Evolutionary conservation across 2,329 filamentous ascomycete species (phyloP).

Genomic region (Fusarium hainanense): DNA sequence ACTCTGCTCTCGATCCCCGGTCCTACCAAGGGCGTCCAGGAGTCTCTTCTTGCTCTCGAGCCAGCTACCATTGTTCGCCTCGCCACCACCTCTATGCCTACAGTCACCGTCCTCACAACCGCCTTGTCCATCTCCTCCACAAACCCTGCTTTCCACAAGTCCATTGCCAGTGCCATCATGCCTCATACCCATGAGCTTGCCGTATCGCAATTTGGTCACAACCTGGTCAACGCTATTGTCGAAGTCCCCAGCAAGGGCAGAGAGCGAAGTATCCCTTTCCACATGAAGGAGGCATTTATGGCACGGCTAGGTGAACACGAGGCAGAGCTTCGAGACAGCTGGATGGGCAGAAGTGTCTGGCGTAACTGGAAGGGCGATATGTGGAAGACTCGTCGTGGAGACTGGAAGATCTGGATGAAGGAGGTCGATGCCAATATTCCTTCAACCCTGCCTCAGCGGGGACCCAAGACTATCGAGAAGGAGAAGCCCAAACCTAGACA

Average conservation of each 20-base stretch:
- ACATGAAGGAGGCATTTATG: constrained; percentile 68
- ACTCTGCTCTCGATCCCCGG: constrained; percentile 81
- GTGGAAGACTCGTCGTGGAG: constrained; percentile 63
- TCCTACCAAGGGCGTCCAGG: constrained; percentile 77
- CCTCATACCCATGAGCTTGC: constrained; percentile 61
- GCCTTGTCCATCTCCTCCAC: constrained; percentile 61
- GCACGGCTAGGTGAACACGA: constrained; percentile 60
- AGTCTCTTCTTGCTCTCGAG: constrained; percentile 71
- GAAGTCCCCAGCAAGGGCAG: constrained; percentile 61
- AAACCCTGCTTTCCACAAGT: constrained; percentile 67
- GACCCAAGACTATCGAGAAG: constrained; percentile 21
- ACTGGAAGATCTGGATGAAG: constrained; percentile 69
- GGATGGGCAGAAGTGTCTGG: constrained; percentile 68
- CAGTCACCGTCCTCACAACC: constrained; percentile 62
- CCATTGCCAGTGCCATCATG: constrained; percentile 60
- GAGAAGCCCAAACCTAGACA: constrained; percentile 1
- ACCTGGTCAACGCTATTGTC: constrained; percentile 62
- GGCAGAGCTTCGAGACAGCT: constrained; percentile 61
- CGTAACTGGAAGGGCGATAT: constrained; percentile 67
- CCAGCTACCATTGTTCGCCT: constrained; percentile 70
- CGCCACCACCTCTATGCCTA: constrained; percentile 65
- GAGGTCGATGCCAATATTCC: constrained; percentile 52
- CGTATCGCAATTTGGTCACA: constrained; percentile 62
- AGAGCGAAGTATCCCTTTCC: constrained; percentile 64
- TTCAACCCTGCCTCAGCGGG: constrained; percentile 31